phyloP scores from a whole-genome alignment of 73 alveolate genomes.

The Paramecium sonneborni region DNA sequence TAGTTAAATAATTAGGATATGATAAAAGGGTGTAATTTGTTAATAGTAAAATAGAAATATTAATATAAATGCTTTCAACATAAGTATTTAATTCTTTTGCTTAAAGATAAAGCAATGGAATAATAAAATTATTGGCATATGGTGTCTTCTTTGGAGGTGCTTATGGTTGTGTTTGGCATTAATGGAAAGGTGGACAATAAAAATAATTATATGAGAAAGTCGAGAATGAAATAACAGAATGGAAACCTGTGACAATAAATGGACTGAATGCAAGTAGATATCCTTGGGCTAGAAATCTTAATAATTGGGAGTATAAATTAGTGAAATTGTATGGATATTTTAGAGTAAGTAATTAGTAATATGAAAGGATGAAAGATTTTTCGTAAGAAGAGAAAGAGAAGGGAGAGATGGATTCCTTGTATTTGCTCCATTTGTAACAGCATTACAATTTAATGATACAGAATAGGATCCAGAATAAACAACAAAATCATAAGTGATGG shows the following conservation, averaged over 20 bases:
- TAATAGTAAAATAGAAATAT: no score
- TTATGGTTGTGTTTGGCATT: constrained; percentile 32
- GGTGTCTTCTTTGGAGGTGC: constrained; percentile 40
- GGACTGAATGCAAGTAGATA: constrained; percentile 56
- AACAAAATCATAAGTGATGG: constrained; percentile 51
- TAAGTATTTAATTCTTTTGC: constrained; percentile 21
- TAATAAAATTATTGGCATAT: background rate
- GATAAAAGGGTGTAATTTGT: no score
- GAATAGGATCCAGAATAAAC: constrained; percentile 28
- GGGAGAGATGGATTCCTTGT: constrained; percentile 67
- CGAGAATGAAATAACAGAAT: constrained; percentile 43
- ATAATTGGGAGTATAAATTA: constrained; percentile 63
- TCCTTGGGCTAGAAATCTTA: constrained; percentile 62
- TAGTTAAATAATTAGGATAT: no score
- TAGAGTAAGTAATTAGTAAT: background rate
- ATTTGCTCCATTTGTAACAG: constrained; percentile 64
- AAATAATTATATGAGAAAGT: constrained; percentile 42
- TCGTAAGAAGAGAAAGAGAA: constrained; percentile 68
- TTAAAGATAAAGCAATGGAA: background rate
- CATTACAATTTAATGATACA: constrained; percentile 9
- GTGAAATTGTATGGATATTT: constrained; percentile 62
- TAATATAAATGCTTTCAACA: constrained; percentile 24
- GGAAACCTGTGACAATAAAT: constrained; percentile 26
- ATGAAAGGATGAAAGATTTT: constrained; percentile 62
- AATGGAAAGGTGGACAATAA: background rate